Conservation (phyloP, 1,139 yeast genomes). For the Kodamaea alishanica region DNA sequence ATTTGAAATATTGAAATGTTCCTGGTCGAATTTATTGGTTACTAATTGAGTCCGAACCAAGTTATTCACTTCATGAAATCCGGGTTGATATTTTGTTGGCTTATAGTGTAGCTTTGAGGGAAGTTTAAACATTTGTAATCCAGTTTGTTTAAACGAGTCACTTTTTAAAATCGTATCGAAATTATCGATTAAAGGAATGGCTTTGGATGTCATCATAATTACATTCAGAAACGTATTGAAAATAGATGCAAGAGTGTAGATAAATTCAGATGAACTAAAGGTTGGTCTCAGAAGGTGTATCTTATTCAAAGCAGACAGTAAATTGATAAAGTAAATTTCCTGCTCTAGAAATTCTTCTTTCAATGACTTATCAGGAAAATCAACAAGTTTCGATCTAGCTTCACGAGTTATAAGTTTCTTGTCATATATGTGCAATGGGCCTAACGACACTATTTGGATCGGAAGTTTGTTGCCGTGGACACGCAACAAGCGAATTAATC, state of each 20-base stretch:
- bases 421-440: conserved; percentile 16
- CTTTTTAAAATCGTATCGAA: conserved; percentile 16
- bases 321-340: conserved; percentile 28
- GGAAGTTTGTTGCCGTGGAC: conserved; percentile 28
- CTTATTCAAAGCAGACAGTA: conserved; percentile 15
- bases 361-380: too few relatives aligned
- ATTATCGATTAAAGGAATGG: conserved; percentile 20
- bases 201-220: conserved; percentile 22
- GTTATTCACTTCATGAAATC: conserved; percentile 31
- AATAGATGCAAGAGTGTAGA: conserved; percentile 21
- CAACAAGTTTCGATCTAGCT: conserved; percentile 16
- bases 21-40: conserved; percentile 22
- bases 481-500: conserved; percentile 27
- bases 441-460: conserved; percentile 24
- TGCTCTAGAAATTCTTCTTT: conserved; percentile 22
- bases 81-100: conserved; percentile 22
- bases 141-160: conserved; percentile 20
- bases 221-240: conserved; percentile 34
- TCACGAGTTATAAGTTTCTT: conserved; percentile 17
- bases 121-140: conserved; percentile 28
- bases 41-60: conserved; percentile 22
- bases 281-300: conserved; percentile 12
- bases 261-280: conserved; percentile 12
- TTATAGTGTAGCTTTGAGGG: conserved; percentile 21
- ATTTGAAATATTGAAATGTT: conserved; percentile 17